phyloP scores from a whole-genome alignment of 202 grass and related monocot genomes.

The Panicum virgatum region DNA sequence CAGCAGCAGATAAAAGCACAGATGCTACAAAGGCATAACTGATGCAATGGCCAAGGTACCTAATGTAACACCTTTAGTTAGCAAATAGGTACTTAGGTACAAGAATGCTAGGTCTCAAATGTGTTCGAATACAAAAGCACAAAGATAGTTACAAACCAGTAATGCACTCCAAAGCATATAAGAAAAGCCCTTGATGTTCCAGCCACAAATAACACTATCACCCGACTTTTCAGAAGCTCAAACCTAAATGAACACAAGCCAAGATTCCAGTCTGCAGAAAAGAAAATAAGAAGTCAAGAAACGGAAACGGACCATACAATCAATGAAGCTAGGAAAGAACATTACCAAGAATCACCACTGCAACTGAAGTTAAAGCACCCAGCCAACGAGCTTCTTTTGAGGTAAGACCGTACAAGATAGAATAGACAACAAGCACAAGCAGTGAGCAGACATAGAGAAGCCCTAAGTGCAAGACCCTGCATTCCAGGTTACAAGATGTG shows the following conservation, averaged over 20 bases:
- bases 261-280: conserved; percentile 93
- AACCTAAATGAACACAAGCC: conserved; percentile 91
- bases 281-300: conserved; percentile 37
- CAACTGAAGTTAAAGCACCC: conserved; percentile 86
- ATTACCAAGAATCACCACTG: conserved; percentile 95
- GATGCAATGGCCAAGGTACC: conserved; percentile 99
- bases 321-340: conserved; percentile 31
- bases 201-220: conserved; percentile 75
- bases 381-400: conserved; percentile 93
- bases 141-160: conserved; percentile 66
- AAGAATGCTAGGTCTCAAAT: conserved; percentile 29
- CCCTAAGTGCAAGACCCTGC: conserved; percentile 80
- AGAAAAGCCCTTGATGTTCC: conserved; percentile 96
- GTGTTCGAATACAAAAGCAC: conserved; percentile 34
- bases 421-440: conserved; percentile 79
- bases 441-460: conserved; percentile 89
- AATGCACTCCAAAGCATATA: conserved; percentile 98
- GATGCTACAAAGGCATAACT: conserved; percentile 99
- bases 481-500: conserved; percentile 29
- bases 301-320: conserved; percentile 25
- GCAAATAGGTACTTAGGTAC: conserved; percentile 36
- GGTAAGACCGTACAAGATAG: conserved; percentile 86
- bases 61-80: conserved; percentile 46
- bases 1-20: conserved; percentile 86
- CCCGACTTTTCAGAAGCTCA: conserved; percentile 91